Evolutionary conservation across 169 alveolate species (phyloP), one percentile per base, ranked within the genome.

Genomic region (Fabrea salina): DNA sequence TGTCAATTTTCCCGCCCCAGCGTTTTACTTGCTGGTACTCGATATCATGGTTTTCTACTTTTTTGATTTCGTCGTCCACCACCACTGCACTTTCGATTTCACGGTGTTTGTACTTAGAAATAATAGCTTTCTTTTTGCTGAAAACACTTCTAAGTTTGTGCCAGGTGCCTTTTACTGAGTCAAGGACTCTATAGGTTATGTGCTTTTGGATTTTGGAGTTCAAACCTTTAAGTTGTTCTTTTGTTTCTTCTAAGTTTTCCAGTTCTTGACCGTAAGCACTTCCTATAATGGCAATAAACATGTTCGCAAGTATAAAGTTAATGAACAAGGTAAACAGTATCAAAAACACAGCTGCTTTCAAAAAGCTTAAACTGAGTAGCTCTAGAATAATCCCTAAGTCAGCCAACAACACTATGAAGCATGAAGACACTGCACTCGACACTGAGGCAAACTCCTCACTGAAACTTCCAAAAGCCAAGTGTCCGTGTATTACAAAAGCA

Each of bases 201-300:
- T 57, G 78, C 1, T 30, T 32, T 70, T 76, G 58, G 4, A 58
- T 57, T 16, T 2, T n/a, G 6, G 1, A n/a, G n/a, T n/a, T n/a
- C n/a, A n/a, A n/a, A n/a, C n/a, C 19, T 25, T 58, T 40, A 13
- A 37, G 47, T 4, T 33, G 13, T 5, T 44, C 47, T 19, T 37
- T 56, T 7, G 11, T n/a, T 19, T 39, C 6, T 25, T 58, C 51
- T 6, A 76, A 51, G 53, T 71, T 56, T 2, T 75, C 84, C 19
- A 79, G 74, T 5, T 77, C 91, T 3, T 44, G 64, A 4, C 84
- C 75, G 54, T 86, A 86, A 2, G 89, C 79, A 39, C 56, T 75
- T 7, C 82, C 44, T 16, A 86, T 86, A 54, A 86, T 75, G 57
- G 91, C 91, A 49, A 86, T 80, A 54, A 86, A 86, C 91, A 86